Conservation (phyloP, 2,329 filamentous ascomycete species). For the Fusarium neocosmosporiellum region DNA sequence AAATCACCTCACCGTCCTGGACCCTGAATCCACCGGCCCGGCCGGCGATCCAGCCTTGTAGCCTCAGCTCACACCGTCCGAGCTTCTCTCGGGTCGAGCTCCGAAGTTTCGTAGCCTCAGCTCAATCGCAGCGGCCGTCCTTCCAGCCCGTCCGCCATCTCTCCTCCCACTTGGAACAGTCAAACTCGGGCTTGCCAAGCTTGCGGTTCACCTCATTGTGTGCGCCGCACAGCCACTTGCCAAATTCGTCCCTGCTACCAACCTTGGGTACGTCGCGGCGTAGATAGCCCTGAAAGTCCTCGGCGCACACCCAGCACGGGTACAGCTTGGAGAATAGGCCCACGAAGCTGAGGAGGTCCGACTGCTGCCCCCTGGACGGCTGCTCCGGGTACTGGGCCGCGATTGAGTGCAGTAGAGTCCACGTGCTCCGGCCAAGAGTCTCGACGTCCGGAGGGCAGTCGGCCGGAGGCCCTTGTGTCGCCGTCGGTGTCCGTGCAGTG, state of each 20-base stretch:
- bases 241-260: constrained; percentile 75
- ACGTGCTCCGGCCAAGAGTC: constrained; percentile 84
- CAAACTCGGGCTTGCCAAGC: constrained; percentile 89
- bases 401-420: constrained; percentile 94
- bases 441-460: constrained; percentile 95
- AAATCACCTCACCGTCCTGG: constrained; percentile 12
- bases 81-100: neutral
- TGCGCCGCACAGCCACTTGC: constrained; percentile 84
- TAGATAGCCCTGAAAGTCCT: constrained; percentile 90
- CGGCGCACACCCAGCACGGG: constrained; percentile 94
- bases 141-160: constrained; percentile 93
- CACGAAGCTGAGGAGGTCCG: constrained; percentile 82
- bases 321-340: constrained; percentile 86
- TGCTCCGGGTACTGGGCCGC: constrained; percentile 84
- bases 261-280: constrained; percentile 73
- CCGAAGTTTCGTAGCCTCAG: neutral
- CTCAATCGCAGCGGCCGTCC: constrained; percentile 71
- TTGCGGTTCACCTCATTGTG: constrained; percentile 92
- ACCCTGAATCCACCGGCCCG: constrained; percentile 13
- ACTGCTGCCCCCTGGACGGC: constrained; percentile 76
- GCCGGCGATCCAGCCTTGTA: constrained; percentile 23
- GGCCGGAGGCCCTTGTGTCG: constrained; percentile 54
- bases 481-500: constrained; percentile 49
- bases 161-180: constrained; percentile 92
- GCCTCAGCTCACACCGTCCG: constrained; percentile 28